These are phyloP conservation scores for Xerocomus amazonicus DNA, from an alignment of 1,284 basidiomycete genomes.

Conservation along the genomic window DNA sequence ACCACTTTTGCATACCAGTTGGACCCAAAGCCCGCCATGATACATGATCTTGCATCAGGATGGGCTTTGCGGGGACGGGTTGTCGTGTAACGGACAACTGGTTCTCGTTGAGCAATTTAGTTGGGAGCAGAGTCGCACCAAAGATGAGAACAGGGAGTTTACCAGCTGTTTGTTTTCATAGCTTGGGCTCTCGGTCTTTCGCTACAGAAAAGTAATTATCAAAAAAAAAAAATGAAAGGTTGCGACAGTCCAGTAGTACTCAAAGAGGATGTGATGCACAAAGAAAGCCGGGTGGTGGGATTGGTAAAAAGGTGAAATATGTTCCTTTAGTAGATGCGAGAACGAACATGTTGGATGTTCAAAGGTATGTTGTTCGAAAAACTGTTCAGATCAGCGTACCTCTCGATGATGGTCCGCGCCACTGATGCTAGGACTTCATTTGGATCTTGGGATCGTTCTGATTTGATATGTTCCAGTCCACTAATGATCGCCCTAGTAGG, in stretches of 20 bases:
- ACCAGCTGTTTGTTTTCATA: no score
- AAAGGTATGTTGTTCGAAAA: not conserved
- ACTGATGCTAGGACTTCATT: not conserved
- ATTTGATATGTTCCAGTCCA: not conserved
- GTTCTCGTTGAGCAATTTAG: no score
- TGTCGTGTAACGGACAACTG: no score
- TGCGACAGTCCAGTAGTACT: not conserved
- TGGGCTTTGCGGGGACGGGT: conserved; percentile 17
- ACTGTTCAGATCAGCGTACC: not conserved
- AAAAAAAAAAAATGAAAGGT: no score
- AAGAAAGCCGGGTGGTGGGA: not conserved
- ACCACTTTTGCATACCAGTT: conserved; percentile 1
- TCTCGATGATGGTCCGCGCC: not conserved
- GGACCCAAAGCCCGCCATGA: conserved; percentile 9
- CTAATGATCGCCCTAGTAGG: not conserved
- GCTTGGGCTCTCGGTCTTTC: not conserved
- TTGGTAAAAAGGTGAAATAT: conserved; percentile 8
- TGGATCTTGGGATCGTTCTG: not conserved
- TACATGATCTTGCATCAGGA: conserved; percentile 14
- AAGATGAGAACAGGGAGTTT: no score
- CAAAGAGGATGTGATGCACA: no score
- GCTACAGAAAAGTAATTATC: not conserved
- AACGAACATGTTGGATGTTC: conserved; percentile 10
- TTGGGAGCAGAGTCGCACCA: no score
- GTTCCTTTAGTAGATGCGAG: conserved; percentile 2